A percentile compares a stretch with the other conserved stretches of the same genome.
phyloP scores from a whole-genome alignment of 2,329 filamentous ascomycete species.

The Botrytis fabae region DNA sequence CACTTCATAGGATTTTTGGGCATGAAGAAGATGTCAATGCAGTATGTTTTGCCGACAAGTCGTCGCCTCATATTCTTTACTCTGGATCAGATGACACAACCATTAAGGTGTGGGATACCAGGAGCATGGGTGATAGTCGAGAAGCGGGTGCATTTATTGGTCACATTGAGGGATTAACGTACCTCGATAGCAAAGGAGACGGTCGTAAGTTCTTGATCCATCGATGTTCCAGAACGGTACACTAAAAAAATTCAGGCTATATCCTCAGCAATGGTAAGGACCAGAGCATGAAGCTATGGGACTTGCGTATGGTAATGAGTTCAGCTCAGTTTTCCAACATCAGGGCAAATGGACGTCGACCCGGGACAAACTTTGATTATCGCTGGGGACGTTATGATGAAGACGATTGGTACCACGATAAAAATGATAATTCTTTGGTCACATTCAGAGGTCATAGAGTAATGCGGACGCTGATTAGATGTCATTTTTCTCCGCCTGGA shows the following conservation, averaged over 20 bases:
- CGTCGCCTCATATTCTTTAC: constrained; percentile 90
- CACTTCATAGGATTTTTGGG: constrained; percentile 62
- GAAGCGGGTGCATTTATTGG: constrained; percentile 66
- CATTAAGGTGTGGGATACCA: constrained; percentile 92
- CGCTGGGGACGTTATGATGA: constrained; percentile 67
- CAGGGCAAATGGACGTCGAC: constrained; percentile 55
- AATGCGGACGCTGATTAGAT: constrained; percentile 85
- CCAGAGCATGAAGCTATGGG: constrained; percentile 97
- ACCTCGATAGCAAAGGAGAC: constrained; percentile 69
- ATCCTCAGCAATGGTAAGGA: constrained; percentile 94
- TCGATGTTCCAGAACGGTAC: neutral
- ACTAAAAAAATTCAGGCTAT: constrained; percentile 51
- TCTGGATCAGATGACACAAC: constrained; percentile 94
- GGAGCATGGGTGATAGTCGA: constrained; percentile 84
- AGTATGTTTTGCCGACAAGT: constrained; percentile 88
- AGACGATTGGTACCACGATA: constrained; percentile 68
- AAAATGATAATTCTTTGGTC: constrained; percentile 85
- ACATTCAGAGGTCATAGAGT: constrained; percentile 92
- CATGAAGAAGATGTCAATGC: constrained; percentile 93
- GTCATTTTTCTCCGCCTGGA: constrained; percentile 86
- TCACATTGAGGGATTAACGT: constrained; percentile 66
- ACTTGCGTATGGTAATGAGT: constrained; percentile 84
- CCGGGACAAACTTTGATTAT: constrained; percentile 68
- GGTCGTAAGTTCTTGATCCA: constrained; percentile 46
- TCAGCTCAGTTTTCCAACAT: constrained; percentile 61